Evolutionary conservation across 2,329 filamentous ascomycete species (phyloP).

Genomic region (Aspergillus alliaceus): DNA sequence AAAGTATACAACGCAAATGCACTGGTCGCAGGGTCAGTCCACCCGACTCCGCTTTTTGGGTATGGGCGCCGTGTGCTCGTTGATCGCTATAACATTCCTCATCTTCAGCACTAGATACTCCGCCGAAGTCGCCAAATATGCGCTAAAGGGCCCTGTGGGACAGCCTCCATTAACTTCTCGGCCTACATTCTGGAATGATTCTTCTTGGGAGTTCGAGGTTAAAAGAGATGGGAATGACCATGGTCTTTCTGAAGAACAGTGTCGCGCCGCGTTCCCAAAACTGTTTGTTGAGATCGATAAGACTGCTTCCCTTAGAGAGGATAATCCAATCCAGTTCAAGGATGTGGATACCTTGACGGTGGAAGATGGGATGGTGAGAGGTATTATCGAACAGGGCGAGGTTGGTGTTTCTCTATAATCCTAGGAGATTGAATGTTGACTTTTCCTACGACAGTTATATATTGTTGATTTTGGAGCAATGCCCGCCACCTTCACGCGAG

Average conservation of each 20-base stretch:
- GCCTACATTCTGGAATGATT: slow-evolving; percentile 1
- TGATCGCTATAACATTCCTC: slow-evolving; percentile 30
- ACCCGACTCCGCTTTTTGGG: slow-evolving; percentile 30
- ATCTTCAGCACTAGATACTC: slow-evolving; percentile 18
- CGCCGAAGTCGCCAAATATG: slow-evolving; percentile 20
- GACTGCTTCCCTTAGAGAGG: slow-evolving; percentile 21
- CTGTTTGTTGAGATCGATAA: slow-evolving; percentile 40
- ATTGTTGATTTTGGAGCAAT: slow-evolving; percentile 36
- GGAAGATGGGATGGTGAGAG: slow-evolving; percentile 39
- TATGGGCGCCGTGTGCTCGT: slow-evolving; percentile 25
- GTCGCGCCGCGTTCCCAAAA: slow-evolving; percentile 42
- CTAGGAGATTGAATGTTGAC: neutral
- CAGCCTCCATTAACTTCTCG: slow-evolving; percentile 3
- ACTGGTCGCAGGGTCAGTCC: slow-evolving; percentile 13
- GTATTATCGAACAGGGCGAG: slow-evolving; percentile 37
- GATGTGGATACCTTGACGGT: slow-evolving; percentile 34
- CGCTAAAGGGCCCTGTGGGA: slow-evolving; percentile 18
- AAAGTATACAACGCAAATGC: slow-evolving; percentile 8
- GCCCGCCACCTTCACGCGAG: slow-evolving; percentile 36
- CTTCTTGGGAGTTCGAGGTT: slow-evolving; percentile 34
- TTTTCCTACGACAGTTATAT: slow-evolving; percentile 31
- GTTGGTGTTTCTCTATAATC: slow-evolving; percentile 21
- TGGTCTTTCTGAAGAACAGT: slow-evolving; percentile 37
- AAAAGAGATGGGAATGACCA: slow-evolving; percentile 38
- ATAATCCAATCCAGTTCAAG: slow-evolving; percentile 29